Percentiles rank a stretch among this genome's conserved stretches.
Evolutionary conservation across 169 alveolate genomes (phyloP).

Genomic region (Fabrea salina): DNA sequence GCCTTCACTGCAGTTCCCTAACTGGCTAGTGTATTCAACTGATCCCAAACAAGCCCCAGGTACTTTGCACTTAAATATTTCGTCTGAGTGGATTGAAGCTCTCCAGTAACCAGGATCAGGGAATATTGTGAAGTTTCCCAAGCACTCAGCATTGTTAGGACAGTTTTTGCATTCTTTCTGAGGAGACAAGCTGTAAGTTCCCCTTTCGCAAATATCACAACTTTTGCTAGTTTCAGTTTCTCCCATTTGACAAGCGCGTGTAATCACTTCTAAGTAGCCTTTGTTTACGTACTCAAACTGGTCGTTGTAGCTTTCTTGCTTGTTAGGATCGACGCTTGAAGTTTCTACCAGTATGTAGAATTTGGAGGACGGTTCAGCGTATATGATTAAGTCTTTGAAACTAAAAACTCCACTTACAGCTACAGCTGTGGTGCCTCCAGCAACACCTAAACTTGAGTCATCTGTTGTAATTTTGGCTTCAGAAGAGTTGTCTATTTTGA

Average conservation of each 20-base stretch:
- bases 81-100: constrained; percentile 5
- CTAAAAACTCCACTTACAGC: neutral
- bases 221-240: neutral
- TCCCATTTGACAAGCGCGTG: constrained; percentile 8
- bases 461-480: neutral
- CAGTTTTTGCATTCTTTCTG: neutral
- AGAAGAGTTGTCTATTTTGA: neutral
- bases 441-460: neutral
- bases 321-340: neutral
- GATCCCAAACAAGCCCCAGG: constrained; percentile 14
- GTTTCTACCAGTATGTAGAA: neutral
- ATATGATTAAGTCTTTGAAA: neutral
- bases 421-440: neutral
- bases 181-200: neutral
- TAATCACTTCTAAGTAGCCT: neutral
- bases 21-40: neutral
- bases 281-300: neutral
- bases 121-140: neutral
- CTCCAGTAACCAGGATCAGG: constrained; percentile 37
- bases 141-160: constrained; percentile 19
- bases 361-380: neutral
- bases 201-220: constrained; percentile 25
- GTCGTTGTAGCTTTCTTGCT: neutral
- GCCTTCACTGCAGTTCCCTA: neutral
- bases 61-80: neutral